These are phyloP conservation scores for Aspergillus sp. DNA, from an alignment of 2,329 filamentous ascomycete genomes.

Conservation along the genomic window DNA sequence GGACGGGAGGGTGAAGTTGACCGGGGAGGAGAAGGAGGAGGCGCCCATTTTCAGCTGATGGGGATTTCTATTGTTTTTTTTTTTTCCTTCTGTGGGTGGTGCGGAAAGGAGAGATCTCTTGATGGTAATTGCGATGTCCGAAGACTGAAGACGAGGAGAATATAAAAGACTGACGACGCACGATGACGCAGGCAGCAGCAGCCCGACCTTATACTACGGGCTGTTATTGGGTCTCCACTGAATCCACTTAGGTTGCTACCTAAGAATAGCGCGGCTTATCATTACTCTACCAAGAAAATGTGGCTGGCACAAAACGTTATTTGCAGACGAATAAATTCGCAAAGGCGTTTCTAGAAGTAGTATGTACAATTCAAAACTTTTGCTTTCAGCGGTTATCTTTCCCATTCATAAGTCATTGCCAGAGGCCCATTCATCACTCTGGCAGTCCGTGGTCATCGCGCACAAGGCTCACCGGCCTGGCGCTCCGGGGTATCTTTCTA, in stretches of 20 bases:
- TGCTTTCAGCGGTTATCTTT: conserved; percentile 25
- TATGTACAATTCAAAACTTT: conserved; percentile 18
- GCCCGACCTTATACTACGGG: background rate
- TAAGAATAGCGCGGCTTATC: conserved; percentile 7
- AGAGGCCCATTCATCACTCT: conserved; percentile 23
- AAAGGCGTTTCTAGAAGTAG: conserved; percentile 8
- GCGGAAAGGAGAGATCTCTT: background rate
- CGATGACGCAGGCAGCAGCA: conserved; percentile 10
- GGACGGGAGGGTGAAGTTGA: conserved; percentile 42
- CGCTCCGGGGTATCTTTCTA: conserved; percentile 27
- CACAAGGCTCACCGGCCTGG: conserved; percentile 11
- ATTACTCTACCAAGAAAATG: background rate
- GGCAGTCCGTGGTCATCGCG: conserved; percentile 19
- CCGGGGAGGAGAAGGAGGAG: conserved; percentile 29
- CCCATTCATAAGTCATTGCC: conserved; percentile 37
- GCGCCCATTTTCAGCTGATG: conserved; percentile 20
- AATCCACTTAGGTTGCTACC: background rate
- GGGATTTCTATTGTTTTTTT: background rate
- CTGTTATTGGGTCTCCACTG: background rate
- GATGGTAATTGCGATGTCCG: background rate
- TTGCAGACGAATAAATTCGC: conserved; percentile 3
- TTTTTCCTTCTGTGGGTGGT: background rate
- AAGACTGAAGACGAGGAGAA: conserved; percentile 9
- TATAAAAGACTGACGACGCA: background rate
- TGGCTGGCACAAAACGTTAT: background rate